Evolutionary conservation across 176 grass and related monocot species (phyloP), one percentile per base, ranked within the genome.

Genomic region (Oryza glaberrima): DNA sequence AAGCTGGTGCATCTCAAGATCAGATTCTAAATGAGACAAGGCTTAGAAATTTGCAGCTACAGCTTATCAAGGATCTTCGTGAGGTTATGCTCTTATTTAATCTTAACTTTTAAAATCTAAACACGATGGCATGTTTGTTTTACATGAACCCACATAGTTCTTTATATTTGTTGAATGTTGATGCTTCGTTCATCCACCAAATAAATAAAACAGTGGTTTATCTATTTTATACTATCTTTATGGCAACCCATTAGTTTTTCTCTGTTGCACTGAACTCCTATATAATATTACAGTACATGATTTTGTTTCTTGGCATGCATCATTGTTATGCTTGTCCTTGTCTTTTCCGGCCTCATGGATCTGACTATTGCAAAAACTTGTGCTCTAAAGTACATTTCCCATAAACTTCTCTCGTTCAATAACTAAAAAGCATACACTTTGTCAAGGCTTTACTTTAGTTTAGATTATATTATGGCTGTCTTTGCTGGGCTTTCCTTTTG

Each of bases 1-100:
- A 98, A 81, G 46, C 89, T 36, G 96, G 96, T 87, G 93, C 96
- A 84, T 95, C 93, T 41, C 96, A 98, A 87, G 96, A 98, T 80
- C 96, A 98, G 89, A 95, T 98, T 86, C 58, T 98, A 70, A 95
- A 98, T 91, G 96, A 98, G 88, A 98, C 93, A 49, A 88, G 93
- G 4, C 91, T 98, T 63, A 88, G 93, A 74, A 98, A 98, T 87
- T 90, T 98, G 88, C 93, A 98, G 77, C 70, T 98, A 23, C 96
- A 95, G 75, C 91, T 98, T 83, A 92, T 98, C 71, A 95, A 87
- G 86, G 93, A 94, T 94, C 96, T 98, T 86, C 93, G 93, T 0
- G 93, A 98, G 96, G 96, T 98, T 84, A 81, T 66, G 60, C 71
- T 79, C 77, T 87, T 73, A 65, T 7, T 35, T 74, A 56, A 65